Base-by-base conservation (phyloP, 352 stramenopile species). In the Phytophthora agathidicida region DNA sequence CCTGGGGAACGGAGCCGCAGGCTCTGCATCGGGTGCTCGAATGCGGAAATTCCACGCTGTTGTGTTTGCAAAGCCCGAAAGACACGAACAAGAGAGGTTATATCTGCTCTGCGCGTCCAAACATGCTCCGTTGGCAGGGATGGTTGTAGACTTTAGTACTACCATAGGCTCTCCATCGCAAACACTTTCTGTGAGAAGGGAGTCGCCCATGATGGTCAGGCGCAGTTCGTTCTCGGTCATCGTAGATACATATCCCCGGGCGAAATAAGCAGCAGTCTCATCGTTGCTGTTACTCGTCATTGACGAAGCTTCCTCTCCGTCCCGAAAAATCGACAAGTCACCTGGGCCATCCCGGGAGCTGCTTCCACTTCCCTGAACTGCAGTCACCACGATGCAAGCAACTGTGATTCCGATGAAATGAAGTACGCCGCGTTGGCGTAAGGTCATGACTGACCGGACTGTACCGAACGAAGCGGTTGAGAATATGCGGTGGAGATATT, bases 61-160 rank as follows among this genome's bases (percentile, higher is more conserved):
- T 38, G 68, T 42, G 54, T 71, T 65, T 7, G 48, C 16, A 41
- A 70, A 71, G 13, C 72, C 72, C 33, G 27, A 58, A 5, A 83
- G 41, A 43, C 74, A 83, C 33, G 71, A 59, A 35, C 74, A 83
- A 43, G 74, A 83, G 14, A 83, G 59, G 13, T 79, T 79, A 63
- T 64, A 71, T n/a, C 32, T 45, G 33, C 56, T 71, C 36, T 74
- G 57, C 3, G 63, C 35, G 11, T 45, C 32, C 35, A 75, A 49
- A 37, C 74, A 83, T 2, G 41, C 68, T n/a, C 64, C 57, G 46
- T 83, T 83, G 17, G 57, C 20, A 9, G 48, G 41, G 13, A 62
- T 20, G 0, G 16, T 60, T 5, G 60, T 41, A 11, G 73, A 72
- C 60, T 76, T 77, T 39, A 68, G 37, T 41, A 83, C 60, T 24